A percentile compares a stretch with the other conserved stretches of the same genome.
Evolutionary conservation across 1,284 basidiomycete species (phyloP).

Genomic region (Pterula multifida): DNA sequence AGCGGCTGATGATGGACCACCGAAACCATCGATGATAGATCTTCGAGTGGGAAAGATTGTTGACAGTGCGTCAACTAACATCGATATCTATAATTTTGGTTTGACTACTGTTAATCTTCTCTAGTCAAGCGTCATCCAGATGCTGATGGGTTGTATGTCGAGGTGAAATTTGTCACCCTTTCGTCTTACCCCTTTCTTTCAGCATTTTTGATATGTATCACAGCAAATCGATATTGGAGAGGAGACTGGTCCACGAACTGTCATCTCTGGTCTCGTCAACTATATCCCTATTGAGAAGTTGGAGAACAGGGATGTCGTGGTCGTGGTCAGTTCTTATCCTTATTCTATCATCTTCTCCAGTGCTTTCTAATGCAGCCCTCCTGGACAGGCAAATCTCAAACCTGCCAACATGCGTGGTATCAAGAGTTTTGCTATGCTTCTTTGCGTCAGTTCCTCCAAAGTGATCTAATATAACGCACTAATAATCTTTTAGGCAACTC

Average conservation of each 20-base stretch:
- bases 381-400: slow-evolving; percentile 77
- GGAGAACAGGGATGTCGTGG: slow-evolving; percentile 75
- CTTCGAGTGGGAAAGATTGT: slow-evolving; percentile 84
- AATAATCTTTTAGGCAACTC: slow-evolving; percentile 56
- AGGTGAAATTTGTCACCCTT: slow-evolving; percentile 45
- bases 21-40: slow-evolving; percentile 89
- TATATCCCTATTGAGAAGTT: slow-evolving; percentile 93
- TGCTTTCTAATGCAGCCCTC: slow-evolving; percentile 1
- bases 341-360: not conserved
- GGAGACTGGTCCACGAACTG: slow-evolving; percentile 84
- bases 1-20: slow-evolving; percentile 60
- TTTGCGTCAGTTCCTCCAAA: slow-evolving; percentile 53
- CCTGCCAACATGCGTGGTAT: slow-evolving; percentile 93
- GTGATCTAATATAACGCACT: slow-evolving; percentile 1
- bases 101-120: not conserved
- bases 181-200: not conserved
- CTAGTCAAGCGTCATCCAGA: slow-evolving; percentile 90
- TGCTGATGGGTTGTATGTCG: slow-evolving; percentile 85
- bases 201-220: slow-evolving; percentile 6
- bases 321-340: slow-evolving; percentile 47
- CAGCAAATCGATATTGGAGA: slow-evolving; percentile 93
- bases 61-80: slow-evolving; percentile 49
- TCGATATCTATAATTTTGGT: not conserved
- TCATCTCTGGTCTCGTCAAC: slow-evolving; percentile 90
- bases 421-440: slow-evolving; percentile 94